Evolutionary conservation across 306 rosid species (phyloP).

Genomic region (Pterocarpus santalinus): DNA sequence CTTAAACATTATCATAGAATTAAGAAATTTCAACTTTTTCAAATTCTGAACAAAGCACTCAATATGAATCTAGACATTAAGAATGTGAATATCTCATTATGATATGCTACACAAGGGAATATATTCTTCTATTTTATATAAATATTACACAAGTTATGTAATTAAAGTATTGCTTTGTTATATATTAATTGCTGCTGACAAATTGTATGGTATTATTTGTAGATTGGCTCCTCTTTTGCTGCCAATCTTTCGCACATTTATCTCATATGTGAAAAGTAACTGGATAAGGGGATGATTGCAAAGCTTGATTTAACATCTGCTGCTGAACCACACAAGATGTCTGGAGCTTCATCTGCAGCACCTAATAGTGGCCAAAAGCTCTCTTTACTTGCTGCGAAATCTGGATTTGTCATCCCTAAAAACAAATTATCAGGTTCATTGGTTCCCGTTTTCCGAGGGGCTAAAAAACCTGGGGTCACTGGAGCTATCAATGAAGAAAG

Average conservation of each 20-base stretch:
- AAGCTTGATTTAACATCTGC: slow-evolving; percentile 54
- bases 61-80: not conserved
- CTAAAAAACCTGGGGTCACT: slow-evolving; percentile 56
- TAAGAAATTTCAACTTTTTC: not conserved
- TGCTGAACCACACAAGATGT: slow-evolving; percentile 64
- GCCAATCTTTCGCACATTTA: not conserved
- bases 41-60: not conserved
- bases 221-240: slow-evolving; percentile 31
- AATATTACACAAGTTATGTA: not conserved
- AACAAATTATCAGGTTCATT: slow-evolving; percentile 91
- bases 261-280: slow-evolving; percentile 37
- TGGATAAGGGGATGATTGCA: slow-evolving; percentile 56
- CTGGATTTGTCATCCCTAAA: slow-evolving; percentile 95
- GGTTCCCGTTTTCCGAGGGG: slow-evolving; percentile 77
- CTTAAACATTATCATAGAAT: not conserved
- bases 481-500: slow-evolving; percentile 65
- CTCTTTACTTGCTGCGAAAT: slow-evolving; percentile 78
- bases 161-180: not conserved
- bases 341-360: slow-evolving; percentile 66
- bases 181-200: not conserved
- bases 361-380: slow-evolving; percentile 67
- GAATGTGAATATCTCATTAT: slow-evolving; percentile 14
- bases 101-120: not conserved
- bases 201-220: slow-evolving; percentile 20
- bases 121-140: not conserved